phyloP scores from a whole-genome alignment of 345 rosid species.

The Theobroma cacao region DNA sequence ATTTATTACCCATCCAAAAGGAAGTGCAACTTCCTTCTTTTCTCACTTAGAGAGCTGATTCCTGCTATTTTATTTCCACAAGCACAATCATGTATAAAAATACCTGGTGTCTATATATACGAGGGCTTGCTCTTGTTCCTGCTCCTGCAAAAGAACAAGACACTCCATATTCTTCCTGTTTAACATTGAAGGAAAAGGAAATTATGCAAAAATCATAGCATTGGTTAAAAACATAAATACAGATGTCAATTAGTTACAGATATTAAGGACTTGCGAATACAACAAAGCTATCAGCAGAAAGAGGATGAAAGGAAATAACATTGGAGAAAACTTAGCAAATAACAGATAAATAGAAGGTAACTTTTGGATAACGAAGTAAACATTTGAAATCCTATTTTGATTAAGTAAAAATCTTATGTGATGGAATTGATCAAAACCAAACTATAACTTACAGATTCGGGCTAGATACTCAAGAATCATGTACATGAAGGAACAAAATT shows the following conservation, averaged over 20 bases:
- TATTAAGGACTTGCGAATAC: not conserved
- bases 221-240: not conserved
- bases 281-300: not conserved
- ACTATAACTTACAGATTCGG: not conserved
- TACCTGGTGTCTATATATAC: slow-evolving; percentile 80
- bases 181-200: slow-evolving; percentile 15
- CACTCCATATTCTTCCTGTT: slow-evolving; percentile 74
- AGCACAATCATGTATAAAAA: not conserved
- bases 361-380: not conserved
- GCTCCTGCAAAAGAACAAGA: slow-evolving; percentile 41
- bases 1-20: not conserved
- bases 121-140: slow-evolving; percentile 57
- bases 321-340: not conserved
- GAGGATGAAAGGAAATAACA: not conserved
- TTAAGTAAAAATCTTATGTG: not conserved
- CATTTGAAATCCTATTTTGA: not conserved
- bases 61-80: not conserved
- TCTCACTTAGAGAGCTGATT: not conserved
- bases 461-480: not conserved
- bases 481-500: not conserved
- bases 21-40: not conserved
- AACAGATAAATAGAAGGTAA: not conserved
- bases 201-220: not conserved
- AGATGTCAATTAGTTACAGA: not conserved
- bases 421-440: not conserved